Base-by-base conservation (phyloP, 139 green algal genomes). In the Micractinium conductrix region DNA sequence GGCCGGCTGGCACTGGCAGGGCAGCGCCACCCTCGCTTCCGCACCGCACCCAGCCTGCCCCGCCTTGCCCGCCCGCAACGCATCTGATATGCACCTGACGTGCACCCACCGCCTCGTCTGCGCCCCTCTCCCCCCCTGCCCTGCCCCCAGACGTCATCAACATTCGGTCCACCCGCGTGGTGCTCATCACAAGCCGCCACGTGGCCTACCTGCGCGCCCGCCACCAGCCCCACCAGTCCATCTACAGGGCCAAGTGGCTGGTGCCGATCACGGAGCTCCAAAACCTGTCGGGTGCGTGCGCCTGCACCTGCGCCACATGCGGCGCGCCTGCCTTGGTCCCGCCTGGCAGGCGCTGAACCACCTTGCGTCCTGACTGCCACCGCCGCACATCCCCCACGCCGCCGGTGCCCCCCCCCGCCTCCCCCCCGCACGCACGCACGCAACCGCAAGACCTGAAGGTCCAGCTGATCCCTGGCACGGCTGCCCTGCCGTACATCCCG, bases 101-200 rank as follows among this genome's bases (percentile, higher is more conserved):
- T n/a, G n/a, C n/a, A n/a, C n/a, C n/a, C n/a, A n/a, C n/a, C n/a
- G n/a, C n/a, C n/a, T n/a, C n/a, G n/a, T n/a, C n/a, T n/a, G n/a
- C n/a, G n/a, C n/a, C 74, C 55, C 16, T 28, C 38, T 30, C 55
- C 40, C 2, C 21, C 48, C 35, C 48, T 45, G 35, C 2, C 65
- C 79, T 30, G 44, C 45, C 37, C 55, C 1, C 69, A 85, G 92
- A 97, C 62, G 93, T 97, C 78, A 45, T 97, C 72, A 89, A 89
- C 37, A 87, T 91, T 14, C 87, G 90, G 2, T 60, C 75, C 33
- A 89, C 83, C 3, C 91, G 94, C 38, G 88, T 96, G 35, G 80
- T 97, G 82, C 85, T 97, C 83, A 88, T 97, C 44, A 96, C 93
- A 10, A 79, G 90, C 78, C 76, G 37, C 1, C 94, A 97, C 81